Evolutionary conservation across 2,329 filamentous ascomycete genomes (phyloP).

Genomic region (Aureobasidium namibiae): DNA sequence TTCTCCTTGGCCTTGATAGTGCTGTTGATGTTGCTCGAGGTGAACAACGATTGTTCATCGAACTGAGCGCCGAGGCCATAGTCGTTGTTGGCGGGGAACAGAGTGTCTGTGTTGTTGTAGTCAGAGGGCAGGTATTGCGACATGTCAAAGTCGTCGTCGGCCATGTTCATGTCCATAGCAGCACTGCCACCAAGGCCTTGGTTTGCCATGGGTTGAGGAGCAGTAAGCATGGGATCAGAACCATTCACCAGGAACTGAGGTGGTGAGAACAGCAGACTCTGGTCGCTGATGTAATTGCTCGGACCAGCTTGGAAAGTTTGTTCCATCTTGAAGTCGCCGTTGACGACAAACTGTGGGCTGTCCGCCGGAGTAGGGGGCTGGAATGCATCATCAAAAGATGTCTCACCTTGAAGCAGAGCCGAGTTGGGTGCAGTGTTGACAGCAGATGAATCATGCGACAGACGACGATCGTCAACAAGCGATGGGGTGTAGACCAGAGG

Average conservation of each 20-base stretch:
- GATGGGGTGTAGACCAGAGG: slow-evolving; percentile 26
- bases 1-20: neutral
- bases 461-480: slow-evolving; percentile 26
- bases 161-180: neutral
- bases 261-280: slow-evolving; percentile 1
- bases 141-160: slow-evolving; percentile 10
- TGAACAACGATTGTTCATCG: slow-evolving; percentile 4
- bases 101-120: neutral
- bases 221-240: neutral
- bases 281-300: slow-evolving; percentile 5
- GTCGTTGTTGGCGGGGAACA: neutral
- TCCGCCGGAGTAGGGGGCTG: slow-evolving; percentile 51
- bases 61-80: slow-evolving; percentile 7
- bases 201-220: neutral
- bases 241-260: neutral
- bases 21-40: neutral
- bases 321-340: neutral
- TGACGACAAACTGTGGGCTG: neutral
- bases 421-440: slow-evolving; percentile 30
- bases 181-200: neutral
- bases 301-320: neutral
- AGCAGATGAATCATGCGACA: slow-evolving; percentile 10
- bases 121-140: neutral
- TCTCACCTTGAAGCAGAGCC: slow-evolving; percentile 30
- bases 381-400: slow-evolving; percentile 38